Conservation (phyloP, 768 basidiomycete genomes). For the Pluteus cervinus region DNA sequence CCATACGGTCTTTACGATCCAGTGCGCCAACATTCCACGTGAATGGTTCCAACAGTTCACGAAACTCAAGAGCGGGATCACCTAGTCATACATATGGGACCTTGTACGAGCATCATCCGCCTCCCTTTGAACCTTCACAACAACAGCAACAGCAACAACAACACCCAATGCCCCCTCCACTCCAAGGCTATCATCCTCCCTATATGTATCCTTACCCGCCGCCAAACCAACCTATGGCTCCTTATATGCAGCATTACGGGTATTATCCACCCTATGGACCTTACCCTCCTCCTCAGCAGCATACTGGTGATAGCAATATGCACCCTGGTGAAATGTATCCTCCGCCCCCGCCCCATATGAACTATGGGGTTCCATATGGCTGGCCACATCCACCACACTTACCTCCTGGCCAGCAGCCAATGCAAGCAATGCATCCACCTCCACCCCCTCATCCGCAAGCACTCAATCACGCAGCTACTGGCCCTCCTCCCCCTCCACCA, state of each 20-base stretch:
- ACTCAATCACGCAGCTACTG: conserved; percentile 12
- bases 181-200: conserved; percentile 51
- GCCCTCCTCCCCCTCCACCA: conserved; percentile 18
- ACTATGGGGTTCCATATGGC: conserved; percentile 28
- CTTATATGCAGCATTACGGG: conserved; percentile 35
- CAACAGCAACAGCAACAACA: conserved; percentile 38
- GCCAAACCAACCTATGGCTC: conserved; percentile 30
- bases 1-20: conserved; percentile 55
- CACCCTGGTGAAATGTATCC: conserved; percentile 26
- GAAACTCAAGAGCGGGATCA: conserved; percentile 68
- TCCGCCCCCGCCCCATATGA: conserved; percentile 20
- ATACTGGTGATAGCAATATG: conserved; percentile 26
- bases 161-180: no score
- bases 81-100: conserved; percentile 73
- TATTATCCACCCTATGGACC: conserved; percentile 33
- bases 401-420: conserved; percentile 24
- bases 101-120: conserved; percentile 56
- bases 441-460: conserved; percentile 18
- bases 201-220: conserved; percentile 38
- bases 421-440: conserved; percentile 23
- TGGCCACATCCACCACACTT: conserved; percentile 30
- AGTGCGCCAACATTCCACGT: conserved; percentile 41
- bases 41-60: conserved; percentile 56
- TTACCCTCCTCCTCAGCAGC: conserved; percentile 29
- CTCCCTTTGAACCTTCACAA: conserved; percentile 30